Conservation (phyloP, 352 stramenopile species). For the Phytophthora chlamydospora region DNA sequence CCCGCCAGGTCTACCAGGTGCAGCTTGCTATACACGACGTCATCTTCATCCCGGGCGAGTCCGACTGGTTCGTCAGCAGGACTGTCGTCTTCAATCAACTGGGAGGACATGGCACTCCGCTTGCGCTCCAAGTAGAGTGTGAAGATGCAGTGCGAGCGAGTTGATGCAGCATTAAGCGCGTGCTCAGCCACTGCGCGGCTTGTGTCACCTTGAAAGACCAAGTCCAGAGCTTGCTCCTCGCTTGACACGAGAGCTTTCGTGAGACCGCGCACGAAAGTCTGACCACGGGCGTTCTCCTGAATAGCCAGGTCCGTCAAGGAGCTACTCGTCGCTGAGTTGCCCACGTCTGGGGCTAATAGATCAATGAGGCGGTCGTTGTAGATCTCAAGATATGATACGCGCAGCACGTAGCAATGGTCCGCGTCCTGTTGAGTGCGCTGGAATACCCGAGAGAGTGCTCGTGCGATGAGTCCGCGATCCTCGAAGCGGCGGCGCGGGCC, state of each 20-base stretch:
- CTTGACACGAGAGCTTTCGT: conserved; percentile 57
- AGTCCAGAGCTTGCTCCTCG: conserved; percentile 75
- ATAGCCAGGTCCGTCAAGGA: conserved; percentile 49
- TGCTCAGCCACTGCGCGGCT: conserved; percentile 84
- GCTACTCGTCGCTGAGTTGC: not conserved
- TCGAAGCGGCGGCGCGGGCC: conserved; percentile 53
- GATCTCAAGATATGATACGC: conserved; percentile 87
- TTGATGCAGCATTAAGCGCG: conserved; percentile 78
- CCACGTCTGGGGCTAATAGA: conserved; percentile 55
- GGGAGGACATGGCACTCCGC: conserved; percentile 32
- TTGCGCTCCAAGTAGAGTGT: conserved; percentile 76
- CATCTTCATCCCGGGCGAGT: conserved; percentile 1
- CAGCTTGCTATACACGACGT: conserved; percentile 85
- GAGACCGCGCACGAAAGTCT: conserved; percentile 75
- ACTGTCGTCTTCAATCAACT: conserved; percentile 21
- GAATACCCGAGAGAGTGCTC: conserved; percentile 64
- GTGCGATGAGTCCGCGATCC: conserved; percentile 65
- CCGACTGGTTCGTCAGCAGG: conserved; percentile 1
- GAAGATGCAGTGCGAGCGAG: conserved; percentile 83
- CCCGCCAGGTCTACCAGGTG: conserved; percentile 93
- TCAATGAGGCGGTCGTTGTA: conserved; percentile 92
- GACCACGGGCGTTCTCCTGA: conserved; percentile 64
- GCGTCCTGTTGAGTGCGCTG: conserved; percentile 51
- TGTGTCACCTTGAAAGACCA: conserved; percentile 82
- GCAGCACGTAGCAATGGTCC: conserved; percentile 59